phyloP scores from a whole-genome alignment of 2,329 filamentous ascomycete species.

The Plenodomus lindquistii region DNA sequence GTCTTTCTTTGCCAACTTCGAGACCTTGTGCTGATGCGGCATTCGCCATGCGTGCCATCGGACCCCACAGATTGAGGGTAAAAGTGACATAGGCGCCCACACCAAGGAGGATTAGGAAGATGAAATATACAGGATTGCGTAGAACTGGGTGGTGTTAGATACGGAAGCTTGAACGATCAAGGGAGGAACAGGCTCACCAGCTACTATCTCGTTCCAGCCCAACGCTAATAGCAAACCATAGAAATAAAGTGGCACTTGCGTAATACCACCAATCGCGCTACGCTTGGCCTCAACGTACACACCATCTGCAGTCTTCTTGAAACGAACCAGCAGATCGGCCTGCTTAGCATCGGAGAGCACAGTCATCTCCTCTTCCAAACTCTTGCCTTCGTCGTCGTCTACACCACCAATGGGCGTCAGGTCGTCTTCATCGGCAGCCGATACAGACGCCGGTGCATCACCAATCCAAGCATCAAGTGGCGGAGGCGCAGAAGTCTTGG shows the following conservation, averaged over 20 bases:
- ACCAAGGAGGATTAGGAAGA: constrained; percentile 77
- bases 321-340: constrained; percentile 87
- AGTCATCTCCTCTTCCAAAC: constrained; percentile 93
- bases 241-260: constrained; percentile 93
- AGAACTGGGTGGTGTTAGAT: constrained; percentile 65
- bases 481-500: constrained; percentile 73
- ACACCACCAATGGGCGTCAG: constrained; percentile 86
- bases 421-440: constrained; percentile 87
- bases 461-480: constrained; percentile 87
- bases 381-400: constrained; percentile 93
- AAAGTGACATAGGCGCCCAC: constrained; percentile 87
- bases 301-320: constrained; percentile 98
- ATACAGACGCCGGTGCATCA: constrained; percentile 71
- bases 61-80: constrained; percentile 91
- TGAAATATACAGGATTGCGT: constrained; percentile 89
- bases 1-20: constrained; percentile 87
- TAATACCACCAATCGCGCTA: constrained; percentile 91
- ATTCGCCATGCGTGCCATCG: constrained; percentile 93
- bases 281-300: constrained; percentile 98
- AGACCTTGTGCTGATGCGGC: constrained; percentile 84
- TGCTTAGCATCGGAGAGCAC: constrained; percentile 88
- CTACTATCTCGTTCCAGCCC: constrained; percentile 98
- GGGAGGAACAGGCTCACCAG: constrained; percentile 65
- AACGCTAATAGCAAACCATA: constrained; percentile 85
- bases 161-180: neutral